Evolutionary conservation across 2,329 filamentous ascomycete species (phyloP).

Genomic region (Tympanopsis confertula): DNA sequence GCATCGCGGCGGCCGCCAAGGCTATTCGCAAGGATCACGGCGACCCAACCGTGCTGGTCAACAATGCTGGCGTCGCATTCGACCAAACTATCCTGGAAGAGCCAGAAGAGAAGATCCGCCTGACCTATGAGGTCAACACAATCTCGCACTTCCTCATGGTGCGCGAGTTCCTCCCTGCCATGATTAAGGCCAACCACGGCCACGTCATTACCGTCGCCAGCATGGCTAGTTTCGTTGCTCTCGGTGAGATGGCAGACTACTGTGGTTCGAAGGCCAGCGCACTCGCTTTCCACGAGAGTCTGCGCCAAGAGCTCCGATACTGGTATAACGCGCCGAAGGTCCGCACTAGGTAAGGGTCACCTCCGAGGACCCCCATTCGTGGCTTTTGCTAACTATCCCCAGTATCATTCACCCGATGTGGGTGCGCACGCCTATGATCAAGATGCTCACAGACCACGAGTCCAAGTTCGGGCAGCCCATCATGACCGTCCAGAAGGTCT

Average conservation of each 20-base stretch:
- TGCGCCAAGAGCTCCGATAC: slow-evolving; percentile 21
- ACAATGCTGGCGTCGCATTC: slow-evolving; percentile 27
- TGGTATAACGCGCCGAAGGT: slow-evolving; percentile 23
- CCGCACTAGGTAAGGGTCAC: slow-evolving; percentile 16
- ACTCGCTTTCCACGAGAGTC: slow-evolving; percentile 38
- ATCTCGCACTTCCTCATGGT: slow-evolving; percentile 36
- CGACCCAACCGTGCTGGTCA: slow-evolving; percentile 21
- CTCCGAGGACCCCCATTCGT: neutral
- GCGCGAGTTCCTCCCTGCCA: slow-evolving; percentile 36
- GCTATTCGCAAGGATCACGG: slow-evolving; percentile 25
- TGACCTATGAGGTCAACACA: slow-evolving; percentile 38
- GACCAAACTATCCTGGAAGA: slow-evolving; percentile 32
- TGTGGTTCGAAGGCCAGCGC: slow-evolving; percentile 36
- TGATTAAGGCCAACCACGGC: slow-evolving; percentile 36
- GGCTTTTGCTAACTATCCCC: neutral
- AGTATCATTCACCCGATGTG: neutral
- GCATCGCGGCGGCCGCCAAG: slow-evolving; percentile 25
- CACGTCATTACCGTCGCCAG: slow-evolving; percentile 44
- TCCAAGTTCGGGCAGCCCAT: neutral
- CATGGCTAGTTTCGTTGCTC: slow-evolving; percentile 32
- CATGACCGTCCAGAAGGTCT: neutral
- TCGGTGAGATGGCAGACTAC: slow-evolving; percentile 38
- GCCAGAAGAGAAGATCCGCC: slow-evolving; percentile 26
- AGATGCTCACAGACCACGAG: neutral
- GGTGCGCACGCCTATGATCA: neutral